Conservation (phyloP, 1,284 basidiomycete species). For the Cystobasidium slooffiae region DNA sequence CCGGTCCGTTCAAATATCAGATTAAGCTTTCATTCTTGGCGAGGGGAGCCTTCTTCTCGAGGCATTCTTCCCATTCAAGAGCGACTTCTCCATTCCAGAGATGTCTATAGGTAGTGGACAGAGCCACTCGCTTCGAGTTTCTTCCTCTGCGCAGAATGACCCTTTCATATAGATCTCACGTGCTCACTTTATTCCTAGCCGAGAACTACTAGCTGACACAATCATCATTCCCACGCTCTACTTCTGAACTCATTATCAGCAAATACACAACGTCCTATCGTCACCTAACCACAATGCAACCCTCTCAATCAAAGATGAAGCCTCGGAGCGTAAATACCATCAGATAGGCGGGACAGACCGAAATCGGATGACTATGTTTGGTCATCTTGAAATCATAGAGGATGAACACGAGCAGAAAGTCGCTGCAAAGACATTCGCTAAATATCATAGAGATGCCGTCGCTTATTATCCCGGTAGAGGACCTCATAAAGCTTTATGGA, state of each 20-base stretch:
- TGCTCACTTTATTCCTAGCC: too few species aligned
- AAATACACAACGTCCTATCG: slow-evolving; percentile 29
- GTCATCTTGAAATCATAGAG: slow-evolving; percentile 22
- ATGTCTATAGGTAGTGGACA: too few species aligned
- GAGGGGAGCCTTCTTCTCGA: too few species aligned
- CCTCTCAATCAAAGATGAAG: slow-evolving; percentile 34
- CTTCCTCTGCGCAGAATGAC: too few species aligned
- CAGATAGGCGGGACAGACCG: slow-evolving; percentile 35
- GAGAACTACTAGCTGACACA: background rate
- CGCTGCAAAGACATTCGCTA: slow-evolving; percentile 28
- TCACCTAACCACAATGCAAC: slow-evolving; percentile 32
- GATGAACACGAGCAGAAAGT: slow-evolving; percentile 18
- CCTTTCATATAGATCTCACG: too few species aligned
- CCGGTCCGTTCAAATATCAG: background rate
- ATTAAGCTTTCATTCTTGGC: too few species aligned
- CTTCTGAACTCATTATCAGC: background rate
- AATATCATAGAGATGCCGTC: slow-evolving; percentile 32
- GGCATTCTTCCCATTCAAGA: too few species aligned
- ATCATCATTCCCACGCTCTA: too few species aligned
- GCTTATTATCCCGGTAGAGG: slow-evolving; percentile 43
- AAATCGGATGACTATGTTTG: slow-evolving; percentile 32
- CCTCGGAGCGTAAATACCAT: slow-evolving; percentile 19
- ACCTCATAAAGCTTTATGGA: slow-evolving; percentile 38
- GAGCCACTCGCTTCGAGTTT: too few species aligned
- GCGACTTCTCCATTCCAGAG: too few species aligned